phyloP scores from a whole-genome alignment of 176 grass and related monocot genomes.

The Areca catechu region DNA sequence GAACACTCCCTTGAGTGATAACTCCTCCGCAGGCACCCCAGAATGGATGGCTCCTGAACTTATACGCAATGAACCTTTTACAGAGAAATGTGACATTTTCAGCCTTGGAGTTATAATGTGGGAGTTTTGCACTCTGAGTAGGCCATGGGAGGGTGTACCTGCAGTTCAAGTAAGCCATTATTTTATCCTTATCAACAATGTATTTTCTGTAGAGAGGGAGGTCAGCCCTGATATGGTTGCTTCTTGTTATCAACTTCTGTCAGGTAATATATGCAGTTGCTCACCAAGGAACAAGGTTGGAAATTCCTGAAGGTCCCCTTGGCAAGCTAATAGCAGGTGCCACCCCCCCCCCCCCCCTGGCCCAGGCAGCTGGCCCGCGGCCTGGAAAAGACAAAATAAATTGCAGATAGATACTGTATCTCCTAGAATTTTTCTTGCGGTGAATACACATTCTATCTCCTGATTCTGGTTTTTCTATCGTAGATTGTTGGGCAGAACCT shows the following conservation, averaged over 20 bases:
- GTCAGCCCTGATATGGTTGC: no score
- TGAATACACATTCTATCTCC: neutral
- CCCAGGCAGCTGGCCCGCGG: no score
- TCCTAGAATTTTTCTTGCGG: no score
- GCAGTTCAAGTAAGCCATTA: slow-evolving; percentile 73
- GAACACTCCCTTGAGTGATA: slow-evolving; percentile 65
- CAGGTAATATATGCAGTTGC: slow-evolving; percentile 85
- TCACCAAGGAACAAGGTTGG: slow-evolving; percentile 67
- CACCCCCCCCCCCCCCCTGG: no score
- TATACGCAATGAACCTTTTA: slow-evolving; percentile 85
- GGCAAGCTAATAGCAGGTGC: slow-evolving; percentile 88
- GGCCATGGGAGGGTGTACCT: slow-evolving; percentile 86
- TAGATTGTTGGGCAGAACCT: slow-evolving; percentile 97
- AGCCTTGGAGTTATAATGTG: slow-evolving; percentile 98
- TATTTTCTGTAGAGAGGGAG: no score
- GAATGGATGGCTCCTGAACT: slow-evolving; percentile 99
- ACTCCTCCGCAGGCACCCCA: slow-evolving; percentile 89
- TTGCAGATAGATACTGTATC: no score
- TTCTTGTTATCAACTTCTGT: slow-evolving; percentile 7
- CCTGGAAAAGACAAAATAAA: no score
- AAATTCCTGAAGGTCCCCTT: slow-evolving; percentile 91
- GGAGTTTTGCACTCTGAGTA: slow-evolving; percentile 93
- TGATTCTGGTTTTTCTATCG: slow-evolving; percentile 1
- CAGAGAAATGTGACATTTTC: slow-evolving; percentile 98
- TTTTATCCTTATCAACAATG: neutral